Evolutionary conservation across 176 grass and related monocot species (phyloP).

Genomic region (Calamus simplicifolius): DNA sequence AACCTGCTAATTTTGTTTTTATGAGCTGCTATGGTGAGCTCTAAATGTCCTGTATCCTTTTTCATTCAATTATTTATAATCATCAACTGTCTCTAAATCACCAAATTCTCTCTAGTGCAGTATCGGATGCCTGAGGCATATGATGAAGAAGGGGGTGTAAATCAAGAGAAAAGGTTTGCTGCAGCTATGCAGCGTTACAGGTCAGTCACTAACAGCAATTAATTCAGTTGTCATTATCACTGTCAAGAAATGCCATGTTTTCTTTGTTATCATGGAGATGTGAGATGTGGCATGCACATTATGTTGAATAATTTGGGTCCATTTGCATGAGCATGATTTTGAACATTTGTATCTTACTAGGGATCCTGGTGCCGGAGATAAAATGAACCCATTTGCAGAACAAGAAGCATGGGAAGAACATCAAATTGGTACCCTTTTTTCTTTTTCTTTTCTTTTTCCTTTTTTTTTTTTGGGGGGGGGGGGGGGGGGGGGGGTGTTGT

Average conservation of each 20-base stretch:
- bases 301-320: neutral
- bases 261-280: too few species aligned
- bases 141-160: constrained; percentile 73
- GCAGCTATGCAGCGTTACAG: constrained; percentile 70
- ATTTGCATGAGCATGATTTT: neutral
- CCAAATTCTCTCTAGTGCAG: constrained; percentile 26
- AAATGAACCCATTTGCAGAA: constrained; percentile 99
- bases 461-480: too few species aligned
- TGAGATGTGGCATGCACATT: too few species aligned
- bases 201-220: constrained; percentile 22
- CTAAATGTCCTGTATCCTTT: too few species aligned
- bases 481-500: too few species aligned
- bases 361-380: constrained; percentile 69
- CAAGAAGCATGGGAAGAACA: constrained; percentile 97
- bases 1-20: too few species aligned
- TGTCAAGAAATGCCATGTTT: neutral
- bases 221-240: neutral
- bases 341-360: constrained; percentile 33
- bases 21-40: too few species aligned
- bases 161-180: constrained; percentile 97
- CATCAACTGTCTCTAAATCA: too few species aligned
- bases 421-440: constrained; percentile 60
- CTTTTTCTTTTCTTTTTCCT: neutral
- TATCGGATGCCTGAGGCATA: constrained; percentile 98
- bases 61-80: too few species aligned